phyloP scores from a whole-genome alignment of 2,329 filamentous ascomycete genomes.

The Talaromyces sp. region DNA sequence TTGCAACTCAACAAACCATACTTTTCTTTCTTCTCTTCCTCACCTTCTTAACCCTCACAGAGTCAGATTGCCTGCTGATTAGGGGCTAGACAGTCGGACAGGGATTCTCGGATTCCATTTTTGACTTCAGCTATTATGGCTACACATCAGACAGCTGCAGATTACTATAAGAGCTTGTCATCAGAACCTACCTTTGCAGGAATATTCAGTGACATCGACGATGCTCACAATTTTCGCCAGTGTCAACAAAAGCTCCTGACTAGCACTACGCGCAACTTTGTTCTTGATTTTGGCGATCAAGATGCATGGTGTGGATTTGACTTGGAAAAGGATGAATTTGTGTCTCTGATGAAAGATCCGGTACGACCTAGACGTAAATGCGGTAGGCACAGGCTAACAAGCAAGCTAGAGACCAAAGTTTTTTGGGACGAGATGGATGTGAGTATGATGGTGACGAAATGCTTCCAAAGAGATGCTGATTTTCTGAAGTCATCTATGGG shows the following conservation, averaged over 20 bases:
- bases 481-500: constrained; percentile 63
- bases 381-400: not conserved
- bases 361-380: constrained; percentile 25
- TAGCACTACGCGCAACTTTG: constrained; percentile 38
- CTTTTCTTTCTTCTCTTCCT: not conserved
- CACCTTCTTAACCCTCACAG: not conserved
- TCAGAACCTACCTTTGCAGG: constrained; percentile 8
- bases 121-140: not conserved
- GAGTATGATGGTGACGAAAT: constrained; percentile 29
- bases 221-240: constrained; percentile 29
- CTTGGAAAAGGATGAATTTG: constrained; percentile 34
- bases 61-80: not conserved
- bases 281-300: constrained; percentile 44
- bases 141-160: constrained; percentile 20
- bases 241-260: constrained; percentile 31
- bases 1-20: not conserved
- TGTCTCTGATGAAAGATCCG: constrained; percentile 30
- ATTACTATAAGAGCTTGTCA: constrained; percentile 30
- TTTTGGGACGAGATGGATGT: constrained; percentile 68
- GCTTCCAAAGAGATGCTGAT: constrained; percentile 11
- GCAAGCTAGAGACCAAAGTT: constrained; percentile 43
- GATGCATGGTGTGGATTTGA: constrained; percentile 42
- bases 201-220: constrained; percentile 39
- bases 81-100: not conserved
- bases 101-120: not conserved